Percentiles rank a stretch among this genome's conserved stretches.
Conservation (phyloP, 1,284 basidiomycete species). For the Ganoderma boninense region DNA sequence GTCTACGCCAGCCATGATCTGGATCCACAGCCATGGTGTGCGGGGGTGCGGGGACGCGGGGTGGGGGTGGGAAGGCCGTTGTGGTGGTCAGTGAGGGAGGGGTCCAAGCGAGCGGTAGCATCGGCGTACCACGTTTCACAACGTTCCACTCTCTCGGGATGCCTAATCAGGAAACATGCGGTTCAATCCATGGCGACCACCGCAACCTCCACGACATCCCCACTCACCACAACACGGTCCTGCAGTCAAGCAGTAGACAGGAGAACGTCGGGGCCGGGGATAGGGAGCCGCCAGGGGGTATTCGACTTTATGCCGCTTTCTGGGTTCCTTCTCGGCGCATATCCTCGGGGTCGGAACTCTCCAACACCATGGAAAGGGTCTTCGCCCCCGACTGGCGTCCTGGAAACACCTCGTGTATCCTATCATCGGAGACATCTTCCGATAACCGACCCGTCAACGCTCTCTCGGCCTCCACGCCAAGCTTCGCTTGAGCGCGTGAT, state of each 20-base stretch:
- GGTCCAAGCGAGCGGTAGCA: constrained; percentile 22
- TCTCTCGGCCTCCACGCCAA: background rate
- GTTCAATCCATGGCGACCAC: background rate
- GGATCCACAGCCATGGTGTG: constrained; percentile 2
- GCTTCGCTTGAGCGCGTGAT: background rate
- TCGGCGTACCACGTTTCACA: constrained; percentile 14
- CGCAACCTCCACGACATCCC: background rate
- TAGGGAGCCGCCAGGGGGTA: background rate
- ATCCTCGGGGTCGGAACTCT: constrained; percentile 5
- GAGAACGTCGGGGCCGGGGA: background rate
- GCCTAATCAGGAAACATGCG: constrained; percentile 21
- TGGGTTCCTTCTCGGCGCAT: constrained; percentile 7
- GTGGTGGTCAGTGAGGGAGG: background rate
- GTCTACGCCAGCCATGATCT: constrained; percentile 11
- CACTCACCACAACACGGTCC: constrained; percentile 9
- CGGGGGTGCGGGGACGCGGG: background rate
- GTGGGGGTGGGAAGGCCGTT: background rate
- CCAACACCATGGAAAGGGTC: constrained; percentile 4
- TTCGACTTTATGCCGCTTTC: constrained; percentile 10
- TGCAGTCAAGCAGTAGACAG: background rate
- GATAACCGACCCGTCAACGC: constrained; percentile 6
- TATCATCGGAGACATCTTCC: constrained; percentile 3
- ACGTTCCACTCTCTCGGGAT: constrained; percentile 24
- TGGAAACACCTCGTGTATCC: background rate
- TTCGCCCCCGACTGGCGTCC: background rate